Percentiles rank a stretch among this genome's conserved stretches.
Evolutionary conservation across 805 yeast species (phyloP).

Genomic region (Candida montana): DNA sequence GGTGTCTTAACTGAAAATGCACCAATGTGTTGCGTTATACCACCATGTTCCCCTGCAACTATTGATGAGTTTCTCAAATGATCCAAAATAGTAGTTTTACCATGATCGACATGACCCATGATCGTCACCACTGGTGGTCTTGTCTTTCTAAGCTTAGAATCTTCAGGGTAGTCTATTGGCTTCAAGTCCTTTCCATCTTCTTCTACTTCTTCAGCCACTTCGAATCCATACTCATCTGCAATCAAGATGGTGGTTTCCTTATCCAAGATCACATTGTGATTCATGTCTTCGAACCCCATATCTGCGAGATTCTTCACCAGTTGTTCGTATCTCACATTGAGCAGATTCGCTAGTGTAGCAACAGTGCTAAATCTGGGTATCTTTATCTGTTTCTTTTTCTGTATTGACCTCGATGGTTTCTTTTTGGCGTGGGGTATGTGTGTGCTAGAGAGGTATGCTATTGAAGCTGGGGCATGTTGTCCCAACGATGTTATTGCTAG

Average conservation of each 20-base stretch:
- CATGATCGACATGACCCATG: constrained; percentile 99
- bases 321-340: constrained; percentile 58
- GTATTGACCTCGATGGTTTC: background rate
- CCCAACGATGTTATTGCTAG: too few species aligned
- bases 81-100: constrained; percentile 92
- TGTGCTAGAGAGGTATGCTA: too few species aligned
- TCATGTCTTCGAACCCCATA: constrained; percentile 68
- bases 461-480: too few species aligned
- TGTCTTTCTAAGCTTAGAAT: constrained; percentile 46
- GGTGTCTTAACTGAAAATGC: constrained; percentile 89
- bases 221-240: constrained; percentile 84
- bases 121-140: constrained; percentile 95
- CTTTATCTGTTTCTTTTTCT: constrained; percentile 19
- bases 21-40: constrained; percentile 97
- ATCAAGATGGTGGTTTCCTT: constrained; percentile 80
- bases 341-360: constrained; percentile 66
- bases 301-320: constrained; percentile 52
- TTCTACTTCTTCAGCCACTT: constrained; percentile 31
- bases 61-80: constrained; percentile 78
- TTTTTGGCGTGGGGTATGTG: background rate
- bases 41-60: constrained; percentile 85
- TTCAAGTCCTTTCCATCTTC: constrained; percentile 41
- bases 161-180: constrained; percentile 40
- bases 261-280: constrained; percentile 75
- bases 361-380: constrained; percentile 79